These are phyloP conservation scores for Dissophora globulifera DNA, from an alignment of 192 early-diverging fungal species.

Conservation along the genomic window DNA sequence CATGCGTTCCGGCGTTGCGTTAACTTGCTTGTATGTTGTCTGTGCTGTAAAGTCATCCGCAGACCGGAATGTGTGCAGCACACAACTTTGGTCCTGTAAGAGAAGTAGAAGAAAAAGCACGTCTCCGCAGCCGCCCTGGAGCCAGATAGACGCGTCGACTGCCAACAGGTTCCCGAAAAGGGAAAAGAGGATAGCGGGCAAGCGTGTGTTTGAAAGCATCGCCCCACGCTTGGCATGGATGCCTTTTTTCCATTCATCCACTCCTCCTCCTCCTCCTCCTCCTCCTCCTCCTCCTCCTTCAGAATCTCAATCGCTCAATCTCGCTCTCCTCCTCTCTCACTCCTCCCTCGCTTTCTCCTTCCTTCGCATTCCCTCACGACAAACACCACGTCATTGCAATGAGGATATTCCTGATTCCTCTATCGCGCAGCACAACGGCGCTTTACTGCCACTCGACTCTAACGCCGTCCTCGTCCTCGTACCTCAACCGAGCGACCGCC, in stretches of 20 bases:
- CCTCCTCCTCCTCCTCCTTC: background rate
- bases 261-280: background rate
- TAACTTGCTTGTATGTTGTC: too few species aligned
- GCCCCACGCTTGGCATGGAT: background rate
- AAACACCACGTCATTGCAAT: conserved; percentile 4
- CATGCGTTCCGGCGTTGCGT: too few species aligned
- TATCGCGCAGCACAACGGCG: conserved; percentile 56
- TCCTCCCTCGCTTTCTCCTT: background rate
- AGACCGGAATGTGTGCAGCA: background rate
- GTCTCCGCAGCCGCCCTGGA: too few species aligned
- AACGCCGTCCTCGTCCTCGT: conserved; percentile 41
- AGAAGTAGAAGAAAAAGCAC: too few species aligned
- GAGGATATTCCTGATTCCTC: conserved; percentile 62
- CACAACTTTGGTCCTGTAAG: too few species aligned
- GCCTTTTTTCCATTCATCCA: background rate
- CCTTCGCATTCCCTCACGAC: background rate
- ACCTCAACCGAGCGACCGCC: conserved; percentile 55
- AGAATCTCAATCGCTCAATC: too few species aligned
- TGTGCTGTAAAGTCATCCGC: too few species aligned
- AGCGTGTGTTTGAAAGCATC: too few species aligned
- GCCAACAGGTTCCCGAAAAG: too few species aligned
- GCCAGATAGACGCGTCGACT: too few species aligned
- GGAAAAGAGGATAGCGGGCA: too few species aligned
- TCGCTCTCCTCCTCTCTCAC: too few species aligned
- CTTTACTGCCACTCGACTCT: conserved; percentile 66